Evolutionary conservation across 2,329 filamentous ascomycete genomes (phyloP), one percentile per base, ranked within the genome.

Genomic region (Scedosporium apiospermum): DNA sequence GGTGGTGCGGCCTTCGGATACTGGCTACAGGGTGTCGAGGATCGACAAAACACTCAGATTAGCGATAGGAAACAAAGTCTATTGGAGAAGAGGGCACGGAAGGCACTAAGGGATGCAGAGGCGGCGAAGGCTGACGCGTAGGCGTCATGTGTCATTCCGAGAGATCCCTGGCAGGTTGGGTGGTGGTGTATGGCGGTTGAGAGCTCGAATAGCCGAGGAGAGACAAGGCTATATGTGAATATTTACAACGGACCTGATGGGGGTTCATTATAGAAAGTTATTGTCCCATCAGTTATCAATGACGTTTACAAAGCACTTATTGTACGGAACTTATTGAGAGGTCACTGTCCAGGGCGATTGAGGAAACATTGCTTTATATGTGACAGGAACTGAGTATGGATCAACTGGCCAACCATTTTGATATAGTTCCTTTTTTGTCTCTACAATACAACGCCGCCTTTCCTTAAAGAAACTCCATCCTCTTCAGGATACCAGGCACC

Each of bases 1-100:
- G 85, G 91, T 66, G 93, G 93, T 69, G 93, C 88, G 69, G 91
- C 89, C 77, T 97, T 98, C 78, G 95, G 95, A 69, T 97, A 97
- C 82, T 99, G 93, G 92, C 81, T 99, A 69, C 88, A 93, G 80
- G 90, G 91, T 66, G 90, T 98, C 63, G 91, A 97, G 76, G 80
- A 90, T 71, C 83, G 87, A 73, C 93, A 98, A 78, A 83, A 88
- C 68, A 84, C 85, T 67, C 83, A 92, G 66, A 80, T 99, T 64
- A 80, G 82, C 67, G 89, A 93, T 72, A 87, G 93, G 72, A 93
- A 92, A 80, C 82, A 89, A 68, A 76, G 82, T 63, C 82, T 99
- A 67, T 79, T 98, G 64, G 93, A 96, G 80, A 98, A 98, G 87
- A 83, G 95, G 74, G 87, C 87, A 74, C 82, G 91, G 76, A 87